Evolutionary conservation across 192 early-diverging fungal species (phyloP), one percentile per base, ranked within the genome.

Genomic region (Podochytrium sp.): DNA sequence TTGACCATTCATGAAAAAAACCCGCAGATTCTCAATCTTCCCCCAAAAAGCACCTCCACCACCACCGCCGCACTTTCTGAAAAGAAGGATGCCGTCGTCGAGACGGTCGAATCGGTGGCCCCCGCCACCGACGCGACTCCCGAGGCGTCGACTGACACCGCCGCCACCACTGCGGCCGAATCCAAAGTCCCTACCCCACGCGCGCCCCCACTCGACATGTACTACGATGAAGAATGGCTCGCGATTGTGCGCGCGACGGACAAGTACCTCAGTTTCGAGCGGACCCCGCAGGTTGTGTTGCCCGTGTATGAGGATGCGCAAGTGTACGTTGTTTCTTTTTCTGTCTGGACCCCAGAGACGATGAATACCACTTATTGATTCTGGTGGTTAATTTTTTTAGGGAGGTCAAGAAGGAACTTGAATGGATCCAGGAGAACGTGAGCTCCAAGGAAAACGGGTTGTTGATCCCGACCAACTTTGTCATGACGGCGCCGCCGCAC

Each of bases 401-500:
- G n/a, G 49, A 68, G n/a, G 76, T 96, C 7, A 76, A 84, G 1
- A 52, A 79, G 38, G 92, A 94, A 69, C 63, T 86, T 14, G 72
- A 75, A 30, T 94, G 91, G 90, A 83, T 98, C 3, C 50, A 78
- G 32, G 71, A 80, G 23, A 90, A 92, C 60, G 74, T 95, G 30
- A 80, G 84, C 33, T 42, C 59, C 7, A 83, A 80, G 33, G 80
- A 79, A 7, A 68, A 76, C 32, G 92, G 84, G 23, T 78, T 94
- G 33, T 65, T 70, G 5, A 89, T 97, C 12, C 95, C 95, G 14
- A 57, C 82, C 4, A 94, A 96, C 74, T 98, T 98, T 80, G 77
- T 79, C 43, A 82, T 80, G 27, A 92, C 94, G 16, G 86, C 93
- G 25, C 88, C 77, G 14, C 65, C 81, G 34, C 78, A 86, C 55